Evolutionary conservation across 352 stramenopile genomes (phyloP).

Genomic region (Pythium plurisporium): DNA sequence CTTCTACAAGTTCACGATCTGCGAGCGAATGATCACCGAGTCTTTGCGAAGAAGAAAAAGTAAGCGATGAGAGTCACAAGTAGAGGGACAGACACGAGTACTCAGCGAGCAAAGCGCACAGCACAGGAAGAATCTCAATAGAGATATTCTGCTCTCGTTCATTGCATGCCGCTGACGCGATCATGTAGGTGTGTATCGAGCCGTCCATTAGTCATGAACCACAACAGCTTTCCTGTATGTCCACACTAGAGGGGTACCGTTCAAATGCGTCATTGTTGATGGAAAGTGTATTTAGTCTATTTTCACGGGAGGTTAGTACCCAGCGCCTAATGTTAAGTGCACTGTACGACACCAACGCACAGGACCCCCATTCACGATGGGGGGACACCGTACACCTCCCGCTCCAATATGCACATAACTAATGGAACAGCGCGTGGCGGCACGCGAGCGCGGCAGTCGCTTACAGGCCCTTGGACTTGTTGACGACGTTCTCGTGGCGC

Average conservation of each 20-base stretch:
- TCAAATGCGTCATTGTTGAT: too few species aligned
- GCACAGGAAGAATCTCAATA: too few species aligned
- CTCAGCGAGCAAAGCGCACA: too few species aligned
- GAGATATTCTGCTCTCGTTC: too few species aligned
- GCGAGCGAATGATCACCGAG: too few species aligned
- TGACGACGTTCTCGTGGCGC: constrained; percentile 70
- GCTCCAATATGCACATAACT: constrained; percentile 7
- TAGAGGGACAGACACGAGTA: too few species aligned
- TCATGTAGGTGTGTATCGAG: too few species aligned
- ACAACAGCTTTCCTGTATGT: background rate
- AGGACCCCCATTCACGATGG: background rate
- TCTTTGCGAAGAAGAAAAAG: too few species aligned
- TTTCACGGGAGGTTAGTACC: background rate
- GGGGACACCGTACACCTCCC: background rate
- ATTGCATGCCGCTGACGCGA: too few species aligned
- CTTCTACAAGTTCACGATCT: too few species aligned
- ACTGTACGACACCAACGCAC: background rate
- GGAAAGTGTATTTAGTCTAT: constrained; percentile 20
- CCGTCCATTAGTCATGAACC: background rate
- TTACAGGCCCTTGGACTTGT: constrained; percentile 70
- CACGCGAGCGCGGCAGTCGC: background rate
- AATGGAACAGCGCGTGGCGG: constrained; percentile 15
- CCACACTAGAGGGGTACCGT: background rate
- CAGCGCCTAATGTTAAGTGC: background rate
- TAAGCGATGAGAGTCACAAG: too few species aligned